Base-by-base conservation (phyloP, 495 filamentous ascomycete species). In the Aspergillus panamensis region DNA sequence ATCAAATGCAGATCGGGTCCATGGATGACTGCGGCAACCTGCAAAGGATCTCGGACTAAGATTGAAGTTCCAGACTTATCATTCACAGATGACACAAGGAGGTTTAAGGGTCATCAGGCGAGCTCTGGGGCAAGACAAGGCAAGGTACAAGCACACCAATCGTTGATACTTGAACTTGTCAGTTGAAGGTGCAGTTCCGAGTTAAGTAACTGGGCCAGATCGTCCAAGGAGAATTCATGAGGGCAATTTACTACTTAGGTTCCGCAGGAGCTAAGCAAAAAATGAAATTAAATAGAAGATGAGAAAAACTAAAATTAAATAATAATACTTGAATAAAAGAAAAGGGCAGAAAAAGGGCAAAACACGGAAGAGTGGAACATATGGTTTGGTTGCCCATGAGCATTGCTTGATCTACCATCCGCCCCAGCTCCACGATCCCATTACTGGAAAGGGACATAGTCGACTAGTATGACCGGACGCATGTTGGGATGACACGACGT, bases 401-500 rank as follows among this genome's bases (percentile, higher is more conserved):
- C 40, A 63, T 57, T 57, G 30, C 61, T 60, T 62, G 70, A 75
- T 75, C 73, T 73, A 64, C 65, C 67, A 69, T 67, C 71, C 69
- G 69, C 66, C 65, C 71, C 64, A 68, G 63, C 59, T 72, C 67
- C 70, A 73, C 69, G 73, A 74, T 74, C 65, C 67, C 42, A 69
- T 45, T 55, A 59, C 58, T 58, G 55, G 44, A 55, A 55, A 40
- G 50, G 48, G 55, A 32, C n/a, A 55, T 51, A 54, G 58, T 48
- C n/a, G 16, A 32, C n/a, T 31, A 49, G 45, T 52, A 48, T 42
- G 9, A 40, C 45, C 37, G 37, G 50, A 61, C 69, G 68, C 69
- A 72, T 68, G 67, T 67, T 74, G 54, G 47, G 48, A 74, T 73
- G 72, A 72, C 73, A 74, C 71, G 68, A 74, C 71, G 72, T 76